Conservation (phyloP, 2,329 filamentous ascomycete genomes). For the Xylaria sp. region DNA sequence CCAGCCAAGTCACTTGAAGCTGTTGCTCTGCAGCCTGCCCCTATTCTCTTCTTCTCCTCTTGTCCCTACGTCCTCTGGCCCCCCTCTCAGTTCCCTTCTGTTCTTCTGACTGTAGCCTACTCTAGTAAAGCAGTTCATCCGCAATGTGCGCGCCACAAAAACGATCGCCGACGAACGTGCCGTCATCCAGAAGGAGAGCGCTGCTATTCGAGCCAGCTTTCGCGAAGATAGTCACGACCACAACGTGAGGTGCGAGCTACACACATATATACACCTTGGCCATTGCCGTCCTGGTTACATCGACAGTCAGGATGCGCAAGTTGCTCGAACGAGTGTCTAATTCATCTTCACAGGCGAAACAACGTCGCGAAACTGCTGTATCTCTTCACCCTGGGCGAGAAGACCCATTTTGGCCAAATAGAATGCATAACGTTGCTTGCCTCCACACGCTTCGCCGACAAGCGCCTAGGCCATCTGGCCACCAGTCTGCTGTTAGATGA, state of each 20-base stretch:
- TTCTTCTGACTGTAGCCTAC: conserved; percentile 4
- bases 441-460: conserved; percentile 96
- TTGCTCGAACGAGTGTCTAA: conserved; percentile 19
- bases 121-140: conserved; percentile 98
- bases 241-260: conserved; percentile 72
- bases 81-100: background rate
- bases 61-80: background rate
- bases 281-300: too few species aligned
- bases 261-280: background rate
- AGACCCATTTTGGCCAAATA: conserved; percentile 98
- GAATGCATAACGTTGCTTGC: conserved; percentile 98
- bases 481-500: conserved; percentile 96
- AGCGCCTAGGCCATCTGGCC: conserved; percentile 91
- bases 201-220: conserved; percentile 95
- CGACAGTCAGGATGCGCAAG: background rate
- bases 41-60: background rate
- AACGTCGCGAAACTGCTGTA: conserved; percentile 99
- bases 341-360: conserved; percentile 71
- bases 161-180: conserved; percentile 98
- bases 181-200: conserved; percentile 98
- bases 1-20: conserved; percentile 1
- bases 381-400: conserved; percentile 95
- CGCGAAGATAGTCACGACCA: conserved; percentile 95
- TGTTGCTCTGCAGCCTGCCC: background rate
- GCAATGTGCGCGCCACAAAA: conserved; percentile 97